Evolutionary conservation across 345 rosid species (phyloP), one percentile per base, ranked within the genome.

Genomic region (Syzygium aromaticum): DNA sequence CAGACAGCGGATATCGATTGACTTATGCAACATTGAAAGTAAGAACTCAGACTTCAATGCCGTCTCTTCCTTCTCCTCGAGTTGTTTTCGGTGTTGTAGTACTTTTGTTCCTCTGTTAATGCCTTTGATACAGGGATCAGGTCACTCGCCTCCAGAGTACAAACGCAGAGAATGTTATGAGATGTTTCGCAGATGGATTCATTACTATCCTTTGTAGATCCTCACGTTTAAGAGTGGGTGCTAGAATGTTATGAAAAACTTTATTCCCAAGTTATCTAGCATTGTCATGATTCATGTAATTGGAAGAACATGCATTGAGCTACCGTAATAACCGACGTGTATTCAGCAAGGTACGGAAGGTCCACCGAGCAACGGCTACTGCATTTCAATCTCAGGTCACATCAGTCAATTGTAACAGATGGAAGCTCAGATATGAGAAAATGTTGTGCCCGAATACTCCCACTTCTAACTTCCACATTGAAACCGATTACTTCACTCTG

Each of bases 121-220:
- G 6, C 14, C 2, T 4, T 23, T 77, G 51, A 27, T 77, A 10
- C 61, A 91, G 92, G 92, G 92, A 53, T 91, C 88, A 2, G 92
- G 92, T 25, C 90, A 91, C 84, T 78, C 91, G 3, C 88, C 92
- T 27, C 91, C 90, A 2, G 92, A 89, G 59, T 91, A 85, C 77
- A 46, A 88, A 11, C 91, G 90, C 3, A 77, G 82, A 49, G 86
- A 88, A 78, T 91, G 92, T 43, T 91, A 80, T 40, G 85, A 88
- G 43, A 89, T 91, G 92, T 91, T 91, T 63, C 11, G 59, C 3
- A 87, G 92, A 22, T 91, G 92, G 92, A 77, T 89, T 54, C 92
- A 89, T 88, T 88, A 88, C 82, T 89, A 91, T 86, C 92, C 92
- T 25, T 17, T 91, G 23, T 91, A 88, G 54, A 22, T 56, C 38